These are phyloP conservation scores for Tolypocladium album DNA, from an alignment of 2,329 filamentous ascomycete species.

Conservation along the genomic window DNA sequence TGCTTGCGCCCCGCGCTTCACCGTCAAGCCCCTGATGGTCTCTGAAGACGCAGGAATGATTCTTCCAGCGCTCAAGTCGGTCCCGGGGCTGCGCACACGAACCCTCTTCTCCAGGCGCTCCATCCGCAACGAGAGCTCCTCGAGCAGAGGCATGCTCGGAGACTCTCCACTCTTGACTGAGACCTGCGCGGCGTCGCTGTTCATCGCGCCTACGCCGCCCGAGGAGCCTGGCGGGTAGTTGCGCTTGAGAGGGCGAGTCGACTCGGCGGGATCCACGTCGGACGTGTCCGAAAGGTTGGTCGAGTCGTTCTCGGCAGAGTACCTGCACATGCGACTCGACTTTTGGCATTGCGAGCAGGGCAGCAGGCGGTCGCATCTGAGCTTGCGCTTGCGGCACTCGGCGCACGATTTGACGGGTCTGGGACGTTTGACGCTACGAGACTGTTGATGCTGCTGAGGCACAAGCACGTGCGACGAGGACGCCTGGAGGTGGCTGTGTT, in stretches of 20 bases:
- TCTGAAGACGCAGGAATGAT: constrained; percentile 26
- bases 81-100: constrained; percentile 29
- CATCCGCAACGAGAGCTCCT: constrained; percentile 38
- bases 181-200: constrained; percentile 12
- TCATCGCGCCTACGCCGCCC: constrained; percentile 9
- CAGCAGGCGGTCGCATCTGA: constrained; percentile 43
- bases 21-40: constrained; percentile 38
- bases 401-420: constrained; percentile 46
- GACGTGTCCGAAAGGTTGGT: constrained; percentile 39
- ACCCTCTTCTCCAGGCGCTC: constrained; percentile 43
- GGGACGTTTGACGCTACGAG: constrained; percentile 40
- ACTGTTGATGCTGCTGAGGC: constrained; percentile 17
- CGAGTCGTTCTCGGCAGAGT: constrained; percentile 37
- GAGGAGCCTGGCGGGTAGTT: constrained; percentile 18
- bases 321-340: constrained; percentile 42
- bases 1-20: constrained; percentile 33
- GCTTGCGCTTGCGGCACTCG: constrained; percentile 46
- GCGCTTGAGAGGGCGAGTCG: constrained; percentile 26
- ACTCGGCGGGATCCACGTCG: constrained; percentile 25
- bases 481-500: constrained; percentile 4
- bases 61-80: constrained; percentile 20
- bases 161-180: constrained; percentile 21
- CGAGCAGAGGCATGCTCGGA: constrained; percentile 23
- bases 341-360: constrained; percentile 49
- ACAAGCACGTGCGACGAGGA: constrained; percentile 4